phyloP scores from a whole-genome alignment of 164 flowering plant species.

The Echeveria elegans region DNA sequence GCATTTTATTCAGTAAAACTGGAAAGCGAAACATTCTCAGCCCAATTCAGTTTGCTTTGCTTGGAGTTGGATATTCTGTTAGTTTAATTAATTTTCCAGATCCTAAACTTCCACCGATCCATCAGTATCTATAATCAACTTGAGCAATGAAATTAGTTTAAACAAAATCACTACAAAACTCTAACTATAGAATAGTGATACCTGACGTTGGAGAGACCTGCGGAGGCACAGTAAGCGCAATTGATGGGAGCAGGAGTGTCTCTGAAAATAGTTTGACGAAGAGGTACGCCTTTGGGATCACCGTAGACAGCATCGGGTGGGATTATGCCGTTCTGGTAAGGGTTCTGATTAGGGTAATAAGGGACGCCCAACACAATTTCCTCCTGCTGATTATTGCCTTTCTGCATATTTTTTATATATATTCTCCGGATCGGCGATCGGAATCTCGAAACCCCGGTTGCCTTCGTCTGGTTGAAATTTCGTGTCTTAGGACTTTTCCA shows the following conservation, averaged over 20 bases:
- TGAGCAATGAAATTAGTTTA: too few species aligned
- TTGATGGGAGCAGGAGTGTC: conserved; percentile 89
- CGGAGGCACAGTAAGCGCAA: conserved; percentile 52
- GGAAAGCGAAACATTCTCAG: too few species aligned
- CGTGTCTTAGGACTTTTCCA: too few species aligned
- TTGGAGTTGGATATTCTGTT: too few species aligned
- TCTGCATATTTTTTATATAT: not conserved
- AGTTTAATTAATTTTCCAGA: too few species aligned
- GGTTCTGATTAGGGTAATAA: conserved; percentile 38
- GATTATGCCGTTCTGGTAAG: conserved; percentile 52
- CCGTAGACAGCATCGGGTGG: conserved; percentile 70
- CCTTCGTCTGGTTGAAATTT: too few species aligned
- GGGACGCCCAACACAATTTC: conserved; percentile 63
- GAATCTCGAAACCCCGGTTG: not conserved
- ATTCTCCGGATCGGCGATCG: not conserved
- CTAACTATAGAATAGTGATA: conserved; percentile 14
- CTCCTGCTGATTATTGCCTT: conserved; percentile 25
- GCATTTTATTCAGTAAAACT: too few species aligned
- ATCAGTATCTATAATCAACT: too few species aligned
- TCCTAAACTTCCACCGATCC: too few species aligned
- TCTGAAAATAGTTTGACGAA: conserved; percentile 74
- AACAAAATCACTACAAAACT: not conserved
- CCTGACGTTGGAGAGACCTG: conserved; percentile 63
- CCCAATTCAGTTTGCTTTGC: too few species aligned
- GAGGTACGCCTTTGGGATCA: conserved; percentile 76